Evolutionary conservation across 2,329 filamentous ascomycete genomes (phyloP).

Genomic region (Pyrenochaeta sp.): DNA sequence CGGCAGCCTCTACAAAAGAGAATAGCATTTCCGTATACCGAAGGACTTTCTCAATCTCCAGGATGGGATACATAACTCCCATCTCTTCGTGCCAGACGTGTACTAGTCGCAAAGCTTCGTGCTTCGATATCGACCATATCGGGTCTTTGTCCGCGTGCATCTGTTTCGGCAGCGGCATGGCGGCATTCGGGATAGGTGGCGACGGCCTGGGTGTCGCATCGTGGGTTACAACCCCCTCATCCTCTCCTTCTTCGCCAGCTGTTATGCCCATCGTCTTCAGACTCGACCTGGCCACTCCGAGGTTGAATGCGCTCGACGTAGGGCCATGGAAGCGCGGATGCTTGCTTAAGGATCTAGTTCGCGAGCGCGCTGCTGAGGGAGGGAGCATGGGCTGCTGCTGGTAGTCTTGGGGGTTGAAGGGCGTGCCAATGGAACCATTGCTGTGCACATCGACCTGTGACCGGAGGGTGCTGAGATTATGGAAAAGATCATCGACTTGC

Average conservation of each 20-base stretch:
- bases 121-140: conserved; percentile 77
- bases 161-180: conserved; percentile 15
- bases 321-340: conserved; percentile 79
- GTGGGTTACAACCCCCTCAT: conserved; percentile 64
- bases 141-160: conserved; percentile 71
- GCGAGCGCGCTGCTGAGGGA: conserved; percentile 49
- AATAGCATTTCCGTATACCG: conserved; percentile 74
- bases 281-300: conserved; percentile 86
- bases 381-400: conserved; percentile 44
- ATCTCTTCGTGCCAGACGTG: conserved; percentile 88
- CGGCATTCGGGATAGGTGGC: conserved; percentile 42
- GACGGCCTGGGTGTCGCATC: conserved; percentile 62
- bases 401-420: conserved; percentile 42
- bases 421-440: conserved; percentile 40
- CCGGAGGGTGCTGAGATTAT: conserved; percentile 74
- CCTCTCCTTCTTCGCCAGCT: conserved; percentile 66
- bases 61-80: conserved; percentile 88
- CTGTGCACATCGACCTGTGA: conserved; percentile 51
- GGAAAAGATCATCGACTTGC: conserved; percentile 81
- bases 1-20: conserved; percentile 75
- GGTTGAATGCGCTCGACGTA: conserved; percentile 83
- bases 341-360: conserved; percentile 52
- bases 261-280: conserved; percentile 90
- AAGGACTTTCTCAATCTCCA: conserved; percentile 76
- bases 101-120: conserved; percentile 82